Evolutionary conservation across 371 early-diverging fungal species (phyloP).

Genomic region (Lichtheimia corymbifera): DNA sequence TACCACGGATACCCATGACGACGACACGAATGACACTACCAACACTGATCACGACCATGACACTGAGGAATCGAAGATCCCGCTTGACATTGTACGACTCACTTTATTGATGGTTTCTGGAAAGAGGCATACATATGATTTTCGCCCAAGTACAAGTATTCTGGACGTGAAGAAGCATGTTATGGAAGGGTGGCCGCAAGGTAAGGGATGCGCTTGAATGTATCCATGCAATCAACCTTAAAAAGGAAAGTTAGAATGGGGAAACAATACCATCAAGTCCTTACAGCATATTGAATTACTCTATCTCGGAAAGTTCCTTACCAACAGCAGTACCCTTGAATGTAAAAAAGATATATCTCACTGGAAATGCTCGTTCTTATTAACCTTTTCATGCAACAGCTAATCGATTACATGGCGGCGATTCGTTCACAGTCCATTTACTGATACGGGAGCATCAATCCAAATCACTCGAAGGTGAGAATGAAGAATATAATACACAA

Average conservation of each 20-base stretch:
- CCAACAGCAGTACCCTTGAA: constrained; percentile 25
- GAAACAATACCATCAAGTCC: constrained; percentile 21
- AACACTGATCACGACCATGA: constrained; percentile 6
- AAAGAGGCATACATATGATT: constrained; percentile 24
- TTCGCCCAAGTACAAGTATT: constrained; percentile 24
- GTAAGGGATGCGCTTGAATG: constrained; percentile 6
- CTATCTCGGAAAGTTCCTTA: constrained; percentile 34
- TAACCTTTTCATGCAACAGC: constrained; percentile 1
- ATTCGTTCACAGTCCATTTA: constrained; percentile 19
- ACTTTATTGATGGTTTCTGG: constrained; percentile 35
- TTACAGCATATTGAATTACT: constrained; percentile 24
- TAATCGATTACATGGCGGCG: constrained; percentile 19
- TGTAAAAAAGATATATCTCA: constrained; percentile 12
- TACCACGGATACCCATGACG: not conserved
- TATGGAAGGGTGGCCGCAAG: constrained; percentile 31
- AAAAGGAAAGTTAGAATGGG: constrained; percentile 4
- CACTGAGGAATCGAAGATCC: constrained; percentile 14
- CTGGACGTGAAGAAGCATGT: constrained; percentile 25
- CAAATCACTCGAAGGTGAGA: constrained; percentile 18
- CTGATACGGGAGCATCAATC: constrained; percentile 16
- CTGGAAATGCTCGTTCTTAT: not conserved
- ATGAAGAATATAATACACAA: not conserved
- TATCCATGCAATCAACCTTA: not conserved
- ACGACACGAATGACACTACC: not conserved
- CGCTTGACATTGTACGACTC: constrained; percentile 23